These are phyloP conservation scores for Aspergillus haitiensis DNA, from an alignment of 495 filamentous ascomycete species.

Conservation along the genomic window DNA sequence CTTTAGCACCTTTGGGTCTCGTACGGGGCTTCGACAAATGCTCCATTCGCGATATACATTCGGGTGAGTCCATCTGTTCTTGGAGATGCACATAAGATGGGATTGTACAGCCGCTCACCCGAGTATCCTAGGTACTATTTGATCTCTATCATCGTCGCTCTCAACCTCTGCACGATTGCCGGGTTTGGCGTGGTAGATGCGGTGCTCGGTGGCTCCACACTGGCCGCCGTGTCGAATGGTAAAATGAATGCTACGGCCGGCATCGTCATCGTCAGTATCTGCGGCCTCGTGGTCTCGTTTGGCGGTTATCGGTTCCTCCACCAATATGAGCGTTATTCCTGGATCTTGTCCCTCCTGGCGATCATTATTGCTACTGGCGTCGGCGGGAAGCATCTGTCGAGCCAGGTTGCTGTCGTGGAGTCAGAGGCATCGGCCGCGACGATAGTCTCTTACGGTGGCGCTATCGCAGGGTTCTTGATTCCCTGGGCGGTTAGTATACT, in stretches of 20 bases:
- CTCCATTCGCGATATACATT: slow-evolving; percentile 55
- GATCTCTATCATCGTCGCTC: slow-evolving; percentile 23
- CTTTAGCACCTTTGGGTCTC: slow-evolving; percentile 49
- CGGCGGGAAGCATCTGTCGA: slow-evolving; percentile 39
- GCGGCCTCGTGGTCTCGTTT: slow-evolving; percentile 45
- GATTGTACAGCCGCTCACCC: too few relatives aligned
- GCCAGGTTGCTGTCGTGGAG: not conserved
- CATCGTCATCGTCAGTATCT: slow-evolving; percentile 48
- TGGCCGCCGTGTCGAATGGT: slow-evolving; percentile 52
- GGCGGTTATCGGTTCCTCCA: slow-evolving; percentile 52
- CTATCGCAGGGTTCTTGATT: slow-evolving; percentile 15
- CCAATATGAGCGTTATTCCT: slow-evolving; percentile 57
- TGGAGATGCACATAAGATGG: too few relatives aligned
- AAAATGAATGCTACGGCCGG: slow-evolving; percentile 47
- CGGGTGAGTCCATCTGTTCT: slow-evolving; percentile 32
- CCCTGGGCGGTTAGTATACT: slow-evolving; percentile 12
- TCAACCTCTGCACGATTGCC: slow-evolving; percentile 14
- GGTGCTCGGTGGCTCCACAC: slow-evolving; percentile 43
- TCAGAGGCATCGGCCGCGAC: slow-evolving; percentile 30
- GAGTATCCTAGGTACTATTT: slow-evolving; percentile 24
- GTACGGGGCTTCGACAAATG: slow-evolving; percentile 57
- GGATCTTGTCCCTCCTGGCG: slow-evolving; percentile 56
- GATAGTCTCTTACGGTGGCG: slow-evolving; percentile 9
- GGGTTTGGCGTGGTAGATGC: slow-evolving; percentile 14
- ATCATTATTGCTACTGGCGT: slow-evolving; percentile 51